These are phyloP conservation scores for Vaccinium darrowii DNA, from an alignment of 148 eudicot genomes.

Conservation along the genomic window DNA sequence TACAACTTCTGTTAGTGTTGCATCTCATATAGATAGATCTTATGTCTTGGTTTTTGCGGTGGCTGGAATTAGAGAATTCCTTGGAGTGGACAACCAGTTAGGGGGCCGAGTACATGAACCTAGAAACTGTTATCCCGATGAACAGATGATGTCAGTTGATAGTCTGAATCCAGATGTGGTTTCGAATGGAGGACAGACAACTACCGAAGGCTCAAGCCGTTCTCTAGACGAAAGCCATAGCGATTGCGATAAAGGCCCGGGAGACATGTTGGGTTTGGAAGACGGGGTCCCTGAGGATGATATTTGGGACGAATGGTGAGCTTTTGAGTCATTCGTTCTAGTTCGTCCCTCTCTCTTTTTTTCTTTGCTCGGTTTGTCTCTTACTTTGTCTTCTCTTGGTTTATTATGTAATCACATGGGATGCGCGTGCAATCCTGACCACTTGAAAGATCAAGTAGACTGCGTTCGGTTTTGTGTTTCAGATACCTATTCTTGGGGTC, in stretches of 20 bases:
- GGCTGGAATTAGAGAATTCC: not conserved
- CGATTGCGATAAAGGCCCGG: not conserved
- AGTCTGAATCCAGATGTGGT: not conserved
- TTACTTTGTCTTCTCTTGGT: no score
- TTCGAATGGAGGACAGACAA: not conserved
- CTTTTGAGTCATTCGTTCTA: not conserved
- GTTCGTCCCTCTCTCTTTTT: no score
- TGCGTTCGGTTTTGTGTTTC: not conserved
- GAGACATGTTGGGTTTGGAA: not conserved
- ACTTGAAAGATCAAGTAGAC: not conserved
- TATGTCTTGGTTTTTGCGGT: not conserved
- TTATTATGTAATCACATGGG: no score
- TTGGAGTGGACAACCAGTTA: not conserved
- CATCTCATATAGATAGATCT: not conserved
- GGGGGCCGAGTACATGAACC: not conserved
- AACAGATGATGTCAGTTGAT: not conserved
- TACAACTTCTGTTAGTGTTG: not conserved
- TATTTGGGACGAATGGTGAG: not conserved
- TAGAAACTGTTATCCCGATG: not conserved
- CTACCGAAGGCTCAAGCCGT: not conserved
- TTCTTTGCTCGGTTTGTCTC: no score
- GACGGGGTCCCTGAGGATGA: not conserved
- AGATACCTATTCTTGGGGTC: not conserved
- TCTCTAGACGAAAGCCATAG: not conserved
- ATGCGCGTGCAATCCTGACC: not conserved